phyloP scores from a whole-genome alignment of 306 rosid genomes.

The Hylodesmum podocarpum region DNA sequence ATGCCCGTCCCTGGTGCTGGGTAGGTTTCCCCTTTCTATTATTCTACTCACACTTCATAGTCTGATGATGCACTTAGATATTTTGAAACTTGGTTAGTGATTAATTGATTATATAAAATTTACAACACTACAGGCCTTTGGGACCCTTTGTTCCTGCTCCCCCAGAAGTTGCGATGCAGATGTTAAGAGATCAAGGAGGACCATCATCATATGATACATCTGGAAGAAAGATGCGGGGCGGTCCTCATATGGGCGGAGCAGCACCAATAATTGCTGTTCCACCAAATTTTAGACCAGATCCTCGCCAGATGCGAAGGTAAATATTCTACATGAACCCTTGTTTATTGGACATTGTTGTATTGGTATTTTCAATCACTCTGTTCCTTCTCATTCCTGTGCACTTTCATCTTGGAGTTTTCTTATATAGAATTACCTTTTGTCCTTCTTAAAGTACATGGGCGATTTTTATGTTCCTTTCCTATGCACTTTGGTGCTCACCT shows the following conservation, averaged over 20 bases:
- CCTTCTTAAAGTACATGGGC: neutral
- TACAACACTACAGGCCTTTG: conserved; percentile 67
- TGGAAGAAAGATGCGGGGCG: conserved; percentile 73
- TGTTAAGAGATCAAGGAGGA: conserved; percentile 97
- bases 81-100: neutral
- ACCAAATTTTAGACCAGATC: conserved; percentile 83
- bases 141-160: conserved; percentile 99
- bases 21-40: conserved; percentile 44
- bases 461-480: neutral
- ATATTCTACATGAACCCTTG: conserved; percentile 5
- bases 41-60: neutral
- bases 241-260: conserved; percentile 77
- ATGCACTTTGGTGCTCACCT: neutral
- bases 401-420: conserved; percentile 20
- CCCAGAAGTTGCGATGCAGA: conserved; percentile 99
- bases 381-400: neutral
- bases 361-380: neutral
- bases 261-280: conserved; percentile 80
- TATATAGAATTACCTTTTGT: neutral
- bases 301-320: conserved; percentile 92
- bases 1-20: conserved; percentile 99
- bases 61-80: neutral
- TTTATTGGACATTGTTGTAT: neutral
- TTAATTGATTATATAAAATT: neutral
- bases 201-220: conserved; percentile 80